Base-by-base conservation (phyloP, 495 filamentous ascomycete species). In the Lasiosphaeria hispida region DNA sequence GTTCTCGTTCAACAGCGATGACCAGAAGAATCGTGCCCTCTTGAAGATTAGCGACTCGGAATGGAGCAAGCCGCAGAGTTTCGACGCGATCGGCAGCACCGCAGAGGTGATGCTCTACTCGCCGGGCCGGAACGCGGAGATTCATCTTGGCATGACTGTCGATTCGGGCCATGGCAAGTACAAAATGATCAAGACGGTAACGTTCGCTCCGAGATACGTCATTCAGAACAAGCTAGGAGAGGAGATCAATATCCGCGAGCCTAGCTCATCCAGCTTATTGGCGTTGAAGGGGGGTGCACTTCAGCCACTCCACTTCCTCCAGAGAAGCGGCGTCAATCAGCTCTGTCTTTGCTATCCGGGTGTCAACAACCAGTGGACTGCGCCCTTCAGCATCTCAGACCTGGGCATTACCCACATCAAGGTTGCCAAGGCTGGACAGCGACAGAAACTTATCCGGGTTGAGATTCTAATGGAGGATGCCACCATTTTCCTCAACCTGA, bases 41-140 rank as follows among this genome's bases (percentile, higher is more conserved):
- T 68, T 98, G 45, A 96, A 87, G 73, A 82, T 96, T 44, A 89
- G 87, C 33, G 89, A 96, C 39, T 96, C 94, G 6, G 80, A 83
- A 19, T 97, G 94, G 95, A 96, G 93, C 73, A 96, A 89, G 69
- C 92, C 95, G 2, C 93, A 97, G 71, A 96, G 89, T 81, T 94
- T 98, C 65, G 94, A 98, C 66, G 94, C 94, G n/a, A 93, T 98
- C 57, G 94, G 94, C 44, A 96, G 92, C 69, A 90, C 86, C 5
- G 84, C 88, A 30, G 91, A 96, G 60, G 87, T 95, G 13, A 81
- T 91, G 34, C 80, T 98, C 41, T 87, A 88, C 10, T 89, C 92
- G 6, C 60, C 80, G 5, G 77, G 76, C 17, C 86, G 81, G 30
- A 85, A 87, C 55, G 83, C 85, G 3, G 93, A 97, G 70, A 88